Conservation (phyloP, 345 rosid genomes). For the Lumnitzera littorea region DNA sequence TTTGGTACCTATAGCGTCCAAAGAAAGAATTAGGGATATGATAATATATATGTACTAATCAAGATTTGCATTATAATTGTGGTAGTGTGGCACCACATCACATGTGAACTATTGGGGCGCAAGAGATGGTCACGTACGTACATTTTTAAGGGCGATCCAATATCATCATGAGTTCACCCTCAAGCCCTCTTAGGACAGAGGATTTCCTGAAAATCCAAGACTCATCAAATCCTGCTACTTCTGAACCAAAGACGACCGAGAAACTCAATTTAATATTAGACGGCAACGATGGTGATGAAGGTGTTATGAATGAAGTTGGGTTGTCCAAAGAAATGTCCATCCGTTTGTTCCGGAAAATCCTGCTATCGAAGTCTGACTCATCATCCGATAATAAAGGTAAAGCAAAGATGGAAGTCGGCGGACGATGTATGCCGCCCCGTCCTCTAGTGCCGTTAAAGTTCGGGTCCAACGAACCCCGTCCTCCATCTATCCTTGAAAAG, state of each 20-base stretch:
- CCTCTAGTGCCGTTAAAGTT: constrained; percentile 1
- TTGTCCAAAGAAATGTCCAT: constrained; percentile 6
- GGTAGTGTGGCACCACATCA: too few relatives aligned
- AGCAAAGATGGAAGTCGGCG: constrained; percentile 7
- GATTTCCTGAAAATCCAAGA: not conserved
- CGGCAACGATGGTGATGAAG: not conserved
- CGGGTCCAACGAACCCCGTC: constrained; percentile 4
- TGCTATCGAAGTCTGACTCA: constrained; percentile 1
- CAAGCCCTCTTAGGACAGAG: not conserved
- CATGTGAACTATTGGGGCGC: not conserved
- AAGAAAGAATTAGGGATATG: too few relatives aligned
- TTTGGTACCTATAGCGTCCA: too few relatives aligned
- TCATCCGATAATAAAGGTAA: constrained; percentile 1
- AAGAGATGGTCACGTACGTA: not conserved
- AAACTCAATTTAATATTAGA: not conserved
- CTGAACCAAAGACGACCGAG: not conserved
- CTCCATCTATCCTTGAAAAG: constrained; percentile 17
- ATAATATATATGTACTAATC: too few relatives aligned
- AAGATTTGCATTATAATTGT: too few relatives aligned
- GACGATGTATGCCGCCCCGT: not conserved
- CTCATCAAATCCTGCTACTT: not conserved
- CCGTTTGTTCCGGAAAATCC: constrained; percentile 14
- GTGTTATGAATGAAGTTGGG: not conserved
- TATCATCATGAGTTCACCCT: too few relatives aligned
- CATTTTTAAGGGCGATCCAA: not conserved